Evolutionary conservation across 1,139 yeast species (phyloP), one percentile per base, ranked within the genome.

Genomic region (Yamadazyma aaseri): DNA sequence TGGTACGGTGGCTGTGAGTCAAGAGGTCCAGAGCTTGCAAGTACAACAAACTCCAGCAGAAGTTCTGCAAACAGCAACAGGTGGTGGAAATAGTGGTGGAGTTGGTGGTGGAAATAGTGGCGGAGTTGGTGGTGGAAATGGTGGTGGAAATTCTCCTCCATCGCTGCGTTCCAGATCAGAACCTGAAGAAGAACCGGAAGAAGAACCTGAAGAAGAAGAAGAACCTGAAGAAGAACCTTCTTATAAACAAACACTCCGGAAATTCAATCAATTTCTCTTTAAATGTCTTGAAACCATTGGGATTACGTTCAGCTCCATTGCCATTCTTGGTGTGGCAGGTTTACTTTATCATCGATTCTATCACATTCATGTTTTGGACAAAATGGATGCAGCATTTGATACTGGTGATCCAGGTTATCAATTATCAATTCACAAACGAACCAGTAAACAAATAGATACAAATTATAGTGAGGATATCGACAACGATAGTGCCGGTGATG

Each of bases 231-330:
- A 43, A 13, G 41, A 40, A 12, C 28, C 41, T 2, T 38, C 25
- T 27, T 43, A 44, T 27, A 45, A 46, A 25, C 40, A 44, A 24
- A 16, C 33, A 4, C 22, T 46, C 11, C 29, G 34, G 12, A 43
- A 28, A 30, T 34, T 52, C 14, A 42, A 44, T 3, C 27, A 27
- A 8, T 46, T 46, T 23, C 28, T 46, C 3, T 38, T 70, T 49
- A 84, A 81, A 50, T 75, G 84, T 39, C 49, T 77, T 2, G 95
- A 86, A 50, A 79, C 95, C 0, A 80, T 83, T 1, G 81, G 86
- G 2, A 79, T 86, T 31, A 85, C 92, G 18, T 65, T 85, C 35
- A 79, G 87, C n/a, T 81, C 94, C 2, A 60, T 86, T 17, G 72
- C 79, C 2, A 77, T 86, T 31, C 65, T 86, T 15, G 94, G 86